Conservation (phyloP, 768 basidiomycete genomes). For the Leccinum boreale region DNA sequence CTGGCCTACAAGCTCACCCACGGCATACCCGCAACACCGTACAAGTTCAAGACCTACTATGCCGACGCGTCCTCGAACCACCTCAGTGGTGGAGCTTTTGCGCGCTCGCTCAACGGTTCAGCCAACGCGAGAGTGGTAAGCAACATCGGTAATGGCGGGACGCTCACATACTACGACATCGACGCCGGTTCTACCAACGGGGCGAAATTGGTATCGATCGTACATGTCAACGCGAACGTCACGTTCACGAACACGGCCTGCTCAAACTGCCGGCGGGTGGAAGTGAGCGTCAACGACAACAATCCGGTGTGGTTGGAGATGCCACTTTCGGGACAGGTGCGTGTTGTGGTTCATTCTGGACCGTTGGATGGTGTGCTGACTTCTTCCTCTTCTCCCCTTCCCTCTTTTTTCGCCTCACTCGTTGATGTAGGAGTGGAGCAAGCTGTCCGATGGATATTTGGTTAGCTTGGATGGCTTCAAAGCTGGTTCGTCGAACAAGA, state of each 20-base stretch:
- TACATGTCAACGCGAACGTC: conserved; percentile 9
- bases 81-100: neutral
- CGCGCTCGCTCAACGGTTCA: neutral
- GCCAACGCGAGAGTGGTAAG: neutral
- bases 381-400: neutral
- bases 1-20: conserved; percentile 6
- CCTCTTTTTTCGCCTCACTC: neutral
- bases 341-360: neutral
- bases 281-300: conserved; percentile 4
- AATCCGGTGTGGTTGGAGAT: conserved; percentile 1
- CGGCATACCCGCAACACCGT: neutral
- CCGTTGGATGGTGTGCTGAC: neutral
- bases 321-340: conserved; percentile 8
- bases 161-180: conserved; percentile 4
- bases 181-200: conserved; percentile 3
- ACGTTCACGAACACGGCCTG: conserved; percentile 1
- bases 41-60: neutral
- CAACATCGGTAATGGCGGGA: conserved; percentile 1
- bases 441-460: conserved; percentile 3
- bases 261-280: conserved; percentile 5
- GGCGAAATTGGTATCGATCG: neutral
- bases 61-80: neutral
- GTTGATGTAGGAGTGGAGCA: conserved; percentile 5
- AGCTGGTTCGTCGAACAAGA: conserved; percentile 2
- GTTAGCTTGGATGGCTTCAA: conserved; percentile 6